phyloP scores from a whole-genome alignment of 139 green algal species.

The Pleodorina starrii region DNA sequence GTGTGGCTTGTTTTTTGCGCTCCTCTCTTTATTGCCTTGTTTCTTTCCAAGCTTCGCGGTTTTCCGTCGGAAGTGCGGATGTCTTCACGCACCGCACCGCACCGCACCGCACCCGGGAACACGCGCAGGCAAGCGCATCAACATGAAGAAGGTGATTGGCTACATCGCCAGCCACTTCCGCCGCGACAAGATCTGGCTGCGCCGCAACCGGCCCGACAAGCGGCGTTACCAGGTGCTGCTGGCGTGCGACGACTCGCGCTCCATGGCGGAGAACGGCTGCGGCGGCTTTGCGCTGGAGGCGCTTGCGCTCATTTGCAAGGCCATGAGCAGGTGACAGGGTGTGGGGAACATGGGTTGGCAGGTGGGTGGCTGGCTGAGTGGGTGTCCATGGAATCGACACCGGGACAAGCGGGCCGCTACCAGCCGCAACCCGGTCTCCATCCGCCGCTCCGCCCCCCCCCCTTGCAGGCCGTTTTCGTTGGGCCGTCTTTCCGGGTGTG shows the following conservation, averaged over 20 bases:
- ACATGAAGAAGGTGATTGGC: conserved; percentile 98
- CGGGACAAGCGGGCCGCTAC: too few species aligned
- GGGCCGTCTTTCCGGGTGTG: too few species aligned
- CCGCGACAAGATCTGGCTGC: conserved; percentile 99
- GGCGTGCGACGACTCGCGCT: conserved; percentile 91
- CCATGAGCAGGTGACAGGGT: conserved; percentile 93
- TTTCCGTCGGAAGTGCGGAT: too few species aligned
- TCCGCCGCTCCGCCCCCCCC: too few species aligned
- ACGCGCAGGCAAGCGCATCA: conserved; percentile 94
- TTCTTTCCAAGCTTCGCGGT: too few species aligned
- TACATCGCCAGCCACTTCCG: conserved; percentile 97
- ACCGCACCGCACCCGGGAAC: too few species aligned
- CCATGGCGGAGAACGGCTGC: conserved; percentile 94
- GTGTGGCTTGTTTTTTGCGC: too few species aligned
- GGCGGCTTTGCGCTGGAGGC: conserved; percentile 93
- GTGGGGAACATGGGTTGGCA: conserved; percentile 37
- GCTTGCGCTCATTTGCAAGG: conserved; percentile 86
- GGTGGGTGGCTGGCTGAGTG: not conserved
- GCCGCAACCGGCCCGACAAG: conserved; percentile 94
- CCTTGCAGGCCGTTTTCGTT: too few species aligned
- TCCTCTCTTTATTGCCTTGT: too few species aligned
- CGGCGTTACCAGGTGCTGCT: conserved; percentile 95
- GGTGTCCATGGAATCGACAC: too few species aligned
- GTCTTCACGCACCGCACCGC: too few species aligned
- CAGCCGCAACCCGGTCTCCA: too few species aligned